These are phyloP conservation scores for Pseudopyrenochaeta lycopersici DNA, from an alignment of 2,329 filamentous ascomycete species.

Conservation along the genomic window DNA sequence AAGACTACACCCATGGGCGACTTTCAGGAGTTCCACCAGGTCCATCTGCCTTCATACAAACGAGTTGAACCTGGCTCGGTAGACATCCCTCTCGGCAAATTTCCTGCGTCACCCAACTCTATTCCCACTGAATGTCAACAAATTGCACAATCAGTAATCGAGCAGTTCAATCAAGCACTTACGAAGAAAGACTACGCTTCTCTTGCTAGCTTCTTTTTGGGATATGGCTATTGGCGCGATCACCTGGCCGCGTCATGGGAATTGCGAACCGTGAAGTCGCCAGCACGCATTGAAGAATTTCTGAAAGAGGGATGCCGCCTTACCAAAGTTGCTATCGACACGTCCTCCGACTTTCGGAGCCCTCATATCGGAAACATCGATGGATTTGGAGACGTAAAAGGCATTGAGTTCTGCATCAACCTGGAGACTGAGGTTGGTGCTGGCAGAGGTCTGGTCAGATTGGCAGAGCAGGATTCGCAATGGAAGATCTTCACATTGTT, in stretches of 20 bases:
- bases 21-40: too few relatives aligned
- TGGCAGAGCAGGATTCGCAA: constrained; percentile 42
- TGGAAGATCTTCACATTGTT: constrained; percentile 54
- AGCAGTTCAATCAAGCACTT: constrained; percentile 56
- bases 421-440: constrained; percentile 41
- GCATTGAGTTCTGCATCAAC: constrained; percentile 37
- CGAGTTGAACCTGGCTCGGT: too few relatives aligned
- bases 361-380: constrained; percentile 40
- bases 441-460: constrained; percentile 44
- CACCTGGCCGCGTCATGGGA: constrained; percentile 66
- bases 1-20: too few relatives aligned
- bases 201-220: constrained; percentile 55
- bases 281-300: constrained; percentile 45
- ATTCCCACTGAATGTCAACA: too few relatives aligned
- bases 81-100: too few relatives aligned
- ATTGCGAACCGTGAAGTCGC: constrained; percentile 58
- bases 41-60: too few relatives aligned
- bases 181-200: constrained; percentile 43
- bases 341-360: constrained; percentile 17
- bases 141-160: too few relatives aligned
- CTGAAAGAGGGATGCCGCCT: too few relatives aligned
- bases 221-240: constrained; percentile 67
- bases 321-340: constrained; percentile 42
- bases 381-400: constrained; percentile 38
- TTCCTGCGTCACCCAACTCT: too few relatives aligned